These are phyloP conservation scores for Mytilinidion resinicola DNA, from an alignment of 495 filamentous ascomycete species.

Conservation along the genomic window DNA sequence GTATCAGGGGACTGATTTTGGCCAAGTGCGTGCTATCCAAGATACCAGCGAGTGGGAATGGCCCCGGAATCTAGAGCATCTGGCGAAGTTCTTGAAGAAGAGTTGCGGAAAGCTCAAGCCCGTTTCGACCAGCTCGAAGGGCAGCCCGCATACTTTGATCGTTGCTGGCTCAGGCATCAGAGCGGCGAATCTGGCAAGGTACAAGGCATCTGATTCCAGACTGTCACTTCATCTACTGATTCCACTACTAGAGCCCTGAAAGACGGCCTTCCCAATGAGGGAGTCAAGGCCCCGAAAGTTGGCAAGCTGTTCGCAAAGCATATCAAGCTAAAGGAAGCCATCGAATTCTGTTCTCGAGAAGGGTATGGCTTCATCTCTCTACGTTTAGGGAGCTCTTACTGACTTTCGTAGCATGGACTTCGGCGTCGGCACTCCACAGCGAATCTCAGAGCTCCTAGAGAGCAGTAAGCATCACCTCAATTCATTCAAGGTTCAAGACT, in stretches of 20 bases:
- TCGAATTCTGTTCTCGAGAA: constrained; percentile 58
- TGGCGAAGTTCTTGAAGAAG: constrained; percentile 70
- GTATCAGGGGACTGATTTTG: constrained; percentile 1
- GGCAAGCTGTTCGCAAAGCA: constrained; percentile 97
- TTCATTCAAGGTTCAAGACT: not conserved
- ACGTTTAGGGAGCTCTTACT: not conserved
- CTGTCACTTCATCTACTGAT: not conserved
- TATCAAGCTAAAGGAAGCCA: constrained; percentile 86
- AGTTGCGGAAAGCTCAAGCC: constrained; percentile 39
- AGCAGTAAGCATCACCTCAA: constrained; percentile 48
- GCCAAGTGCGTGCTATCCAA: constrained; percentile 50
- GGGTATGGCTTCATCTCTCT: not conserved
- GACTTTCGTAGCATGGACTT: constrained; percentile 57
- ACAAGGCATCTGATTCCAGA: constrained; percentile 1
- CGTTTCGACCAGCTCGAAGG: constrained; percentile 56
- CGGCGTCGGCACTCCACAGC: constrained; percentile 79
- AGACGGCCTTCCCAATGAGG: constrained; percentile 69
- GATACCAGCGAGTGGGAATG: constrained; percentile 71
- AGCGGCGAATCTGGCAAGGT: constrained; percentile 74
- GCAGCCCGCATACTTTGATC: constrained; percentile 81
- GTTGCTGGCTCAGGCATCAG: constrained; percentile 72
- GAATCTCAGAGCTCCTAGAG: constrained; percentile 74
- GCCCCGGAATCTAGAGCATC: constrained; percentile 56
- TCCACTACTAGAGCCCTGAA: constrained; percentile 54
- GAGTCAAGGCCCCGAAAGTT: constrained; percentile 43